Evolutionary conservation across 371 early-diverging fungal species (phyloP).

Genomic region (Syncephalis plumigaleata): DNA sequence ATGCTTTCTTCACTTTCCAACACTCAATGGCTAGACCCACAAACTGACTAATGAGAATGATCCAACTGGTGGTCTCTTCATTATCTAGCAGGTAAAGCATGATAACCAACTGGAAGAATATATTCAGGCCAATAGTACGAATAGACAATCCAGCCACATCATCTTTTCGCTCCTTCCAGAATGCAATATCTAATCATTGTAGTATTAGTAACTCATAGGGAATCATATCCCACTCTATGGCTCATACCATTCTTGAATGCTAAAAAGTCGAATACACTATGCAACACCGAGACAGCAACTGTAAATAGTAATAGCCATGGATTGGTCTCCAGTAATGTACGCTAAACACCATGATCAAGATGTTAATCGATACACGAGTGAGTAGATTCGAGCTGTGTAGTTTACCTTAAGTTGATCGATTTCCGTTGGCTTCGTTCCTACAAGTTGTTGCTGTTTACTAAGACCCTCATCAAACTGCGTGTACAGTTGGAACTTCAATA

Average conservation of each 20-base stretch:
- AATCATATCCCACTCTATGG: not conserved
- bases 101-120: slow-evolving; percentile 70
- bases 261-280: slow-evolving; percentile 80
- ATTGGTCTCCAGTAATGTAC: slow-evolving; percentile 83
- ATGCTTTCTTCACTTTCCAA: slow-evolving; percentile 82
- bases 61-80: slow-evolving; percentile 62
- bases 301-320: slow-evolving; percentile 65
- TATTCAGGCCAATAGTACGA: slow-evolving; percentile 62
- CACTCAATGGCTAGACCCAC: slow-evolving; percentile 67
- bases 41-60: slow-evolving; percentile 69
- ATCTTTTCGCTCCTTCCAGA: slow-evolving; percentile 72
- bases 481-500: slow-evolving; percentile 61
- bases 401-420: slow-evolving; percentile 36
- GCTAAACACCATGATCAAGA: slow-evolving; percentile 6
- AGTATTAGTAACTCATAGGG: not conserved
- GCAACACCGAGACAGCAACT: slow-evolving; percentile 57
- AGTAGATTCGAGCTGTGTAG: slow-evolving; percentile 4
- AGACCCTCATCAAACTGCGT: slow-evolving; percentile 44
- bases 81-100: slow-evolving; percentile 83
- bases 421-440: slow-evolving; percentile 35
- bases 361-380: not conserved
- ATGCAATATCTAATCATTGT: slow-evolving; percentile 49
- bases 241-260: slow-evolving; percentile 88
- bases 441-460: slow-evolving; percentile 38
- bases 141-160: slow-evolving; percentile 73